Percentiles rank a stretch among this genome's conserved stretches.
These are phyloP conservation scores for Ligustrum vulgare DNA, from an alignment of 257 asterid species.

Conservation along the genomic window DNA sequence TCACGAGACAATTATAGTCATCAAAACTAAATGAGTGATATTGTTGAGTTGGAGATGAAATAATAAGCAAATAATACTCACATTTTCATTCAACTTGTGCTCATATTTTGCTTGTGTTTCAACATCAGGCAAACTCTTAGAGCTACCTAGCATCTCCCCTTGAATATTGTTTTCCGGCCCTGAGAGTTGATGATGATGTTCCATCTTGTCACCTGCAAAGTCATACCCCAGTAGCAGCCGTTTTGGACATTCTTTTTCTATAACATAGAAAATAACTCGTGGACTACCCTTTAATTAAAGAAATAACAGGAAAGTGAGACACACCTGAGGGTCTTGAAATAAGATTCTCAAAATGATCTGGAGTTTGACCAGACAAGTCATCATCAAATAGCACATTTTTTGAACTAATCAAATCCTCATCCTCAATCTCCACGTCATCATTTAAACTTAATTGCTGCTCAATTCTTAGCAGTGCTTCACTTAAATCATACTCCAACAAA, in stretches of 20 bases:
- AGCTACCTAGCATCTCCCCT: constrained; percentile 53
- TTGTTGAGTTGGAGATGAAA: not conserved
- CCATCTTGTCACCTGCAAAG: constrained; percentile 48
- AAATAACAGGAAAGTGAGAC: constrained; percentile 14
- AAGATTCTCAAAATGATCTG: constrained; percentile 41
- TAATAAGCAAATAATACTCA: not conserved
- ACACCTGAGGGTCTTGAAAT: constrained; percentile 45
- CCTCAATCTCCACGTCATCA: constrained; percentile 52
- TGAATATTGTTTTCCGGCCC: constrained; percentile 48
- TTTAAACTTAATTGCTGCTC: constrained; percentile 79
- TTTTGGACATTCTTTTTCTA: constrained; percentile 1
- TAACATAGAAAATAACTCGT: not conserved
- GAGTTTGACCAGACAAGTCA: constrained; percentile 40
- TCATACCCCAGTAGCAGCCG: constrained; percentile 29
- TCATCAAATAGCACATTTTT: constrained; percentile 41
- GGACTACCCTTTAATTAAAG: constrained; percentile 2
- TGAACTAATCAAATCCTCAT: constrained; percentile 45
- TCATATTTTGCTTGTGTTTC: constrained; percentile 35
- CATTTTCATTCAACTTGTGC: constrained; percentile 3
- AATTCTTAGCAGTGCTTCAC: constrained; percentile 60
- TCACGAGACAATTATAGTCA: not conserved
- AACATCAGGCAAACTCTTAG: constrained; percentile 35
- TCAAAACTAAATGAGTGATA: not conserved
- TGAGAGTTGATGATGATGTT: constrained; percentile 34
- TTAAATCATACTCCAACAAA: constrained; percentile 49